Percentiles rank a stretch among this genome's conserved stretches.
phyloP scores from a whole-genome alignment of 805 yeast species.

The Clavispora asparagi region DNA sequence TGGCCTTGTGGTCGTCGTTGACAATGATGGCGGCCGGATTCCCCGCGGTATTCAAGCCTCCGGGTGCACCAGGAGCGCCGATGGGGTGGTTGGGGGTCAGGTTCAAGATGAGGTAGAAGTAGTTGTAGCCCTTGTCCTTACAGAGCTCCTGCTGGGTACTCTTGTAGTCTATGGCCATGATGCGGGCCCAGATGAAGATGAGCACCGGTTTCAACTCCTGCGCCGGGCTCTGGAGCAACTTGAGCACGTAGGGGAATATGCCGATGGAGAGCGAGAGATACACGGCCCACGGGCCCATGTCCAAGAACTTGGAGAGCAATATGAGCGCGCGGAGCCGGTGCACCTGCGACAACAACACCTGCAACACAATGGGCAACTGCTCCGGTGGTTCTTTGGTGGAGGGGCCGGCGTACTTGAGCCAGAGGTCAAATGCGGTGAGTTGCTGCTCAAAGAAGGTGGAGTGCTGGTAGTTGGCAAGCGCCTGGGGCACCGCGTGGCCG shows the following conservation, averaged over 20 bases:
- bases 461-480: constrained; percentile 62
- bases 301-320: constrained; percentile 77
- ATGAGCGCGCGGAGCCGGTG: constrained; percentile 88
- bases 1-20: constrained; percentile 84
- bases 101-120: constrained; percentile 76
- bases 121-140: constrained; percentile 85
- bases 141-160: constrained; percentile 89
- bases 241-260: constrained; percentile 89
- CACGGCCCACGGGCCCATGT: constrained; percentile 97
- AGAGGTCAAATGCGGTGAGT: constrained; percentile 90
- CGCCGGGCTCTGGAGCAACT: constrained; percentile 88
- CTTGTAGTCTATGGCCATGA: constrained; percentile 89
- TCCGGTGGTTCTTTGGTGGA: constrained; percentile 85
- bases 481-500: constrained; percentile 8
- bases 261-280: constrained; percentile 89
- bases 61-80: constrained; percentile 29
- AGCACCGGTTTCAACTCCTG: constrained; percentile 90
- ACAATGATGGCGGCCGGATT: constrained; percentile 30
- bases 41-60: constrained; percentile 16
- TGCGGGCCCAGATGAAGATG: constrained; percentile 96
- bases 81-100: constrained; percentile 27
- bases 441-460: constrained; percentile 95
- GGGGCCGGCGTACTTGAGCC: constrained; percentile 85
- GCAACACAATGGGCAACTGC: constrained; percentile 89
- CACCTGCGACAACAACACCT: constrained; percentile 88